phyloP scores from a whole-genome alignment of 2,329 filamentous ascomycete genomes.

The Furcasterigmium furcatum region DNA sequence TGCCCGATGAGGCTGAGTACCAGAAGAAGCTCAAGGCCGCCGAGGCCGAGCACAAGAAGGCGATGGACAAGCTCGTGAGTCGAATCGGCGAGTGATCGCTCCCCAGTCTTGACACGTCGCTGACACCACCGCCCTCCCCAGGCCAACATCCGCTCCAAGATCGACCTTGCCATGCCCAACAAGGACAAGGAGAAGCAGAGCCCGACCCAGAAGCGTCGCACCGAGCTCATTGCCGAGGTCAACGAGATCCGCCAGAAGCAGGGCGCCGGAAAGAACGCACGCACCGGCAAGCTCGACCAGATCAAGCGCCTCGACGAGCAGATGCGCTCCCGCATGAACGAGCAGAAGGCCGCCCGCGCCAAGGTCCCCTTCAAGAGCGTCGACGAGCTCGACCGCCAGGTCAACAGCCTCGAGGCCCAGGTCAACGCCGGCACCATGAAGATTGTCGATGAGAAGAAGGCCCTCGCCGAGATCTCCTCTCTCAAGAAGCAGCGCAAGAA shows the following conservation, averaged over 20 bases:
- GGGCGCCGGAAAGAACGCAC: slow-evolving; percentile 79
- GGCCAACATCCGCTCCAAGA: slow-evolving; percentile 85
- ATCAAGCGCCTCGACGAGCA: slow-evolving; percentile 90
- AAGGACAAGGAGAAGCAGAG: slow-evolving; percentile 75
- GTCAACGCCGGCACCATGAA: slow-evolving; percentile 91
- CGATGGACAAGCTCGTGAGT: slow-evolving; percentile 58
- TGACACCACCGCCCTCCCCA: slow-evolving; percentile 32
- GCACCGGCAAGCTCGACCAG: slow-evolving; percentile 77
- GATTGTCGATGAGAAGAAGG: slow-evolving; percentile 96
- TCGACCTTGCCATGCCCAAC: slow-evolving; percentile 75
- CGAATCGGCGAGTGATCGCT: no score
- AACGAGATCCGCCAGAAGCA: slow-evolving; percentile 85
- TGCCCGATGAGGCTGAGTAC: slow-evolving; percentile 83
- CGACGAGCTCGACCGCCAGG: slow-evolving; percentile 84
- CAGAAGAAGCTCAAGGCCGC: slow-evolving; percentile 75
- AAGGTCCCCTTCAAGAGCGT: slow-evolving; percentile 82
- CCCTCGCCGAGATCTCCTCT: slow-evolving; percentile 75
- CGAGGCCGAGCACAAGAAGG: slow-evolving; percentile 80
- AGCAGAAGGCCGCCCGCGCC: slow-evolving; percentile 82
- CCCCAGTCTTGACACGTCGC: neutral
- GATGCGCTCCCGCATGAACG: slow-evolving; percentile 77
- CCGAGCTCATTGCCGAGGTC: slow-evolving; percentile 80
- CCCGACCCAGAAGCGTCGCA: slow-evolving; percentile 76
- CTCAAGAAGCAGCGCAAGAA: slow-evolving; percentile 88
- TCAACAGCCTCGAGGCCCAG: slow-evolving; percentile 75